Evolutionary conservation across 352 stramenopile genomes (phyloP).

Genomic region (Pythium myriotylum): DNA sequence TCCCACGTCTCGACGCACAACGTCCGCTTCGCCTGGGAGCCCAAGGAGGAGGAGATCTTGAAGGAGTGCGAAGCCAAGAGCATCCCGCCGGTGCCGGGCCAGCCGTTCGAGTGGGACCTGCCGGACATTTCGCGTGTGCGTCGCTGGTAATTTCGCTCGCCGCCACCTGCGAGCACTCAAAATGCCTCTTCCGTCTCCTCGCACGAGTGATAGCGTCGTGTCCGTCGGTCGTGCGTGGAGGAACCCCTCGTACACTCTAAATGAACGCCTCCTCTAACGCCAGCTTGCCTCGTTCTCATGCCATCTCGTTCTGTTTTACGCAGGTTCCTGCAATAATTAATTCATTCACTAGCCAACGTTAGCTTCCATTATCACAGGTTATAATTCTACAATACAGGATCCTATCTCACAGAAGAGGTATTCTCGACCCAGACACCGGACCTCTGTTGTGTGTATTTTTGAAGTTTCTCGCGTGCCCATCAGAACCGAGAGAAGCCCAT

Average conservation of each 20-base stretch:
- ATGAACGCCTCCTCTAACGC: background rate
- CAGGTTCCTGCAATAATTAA: background rate
- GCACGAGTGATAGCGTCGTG: background rate
- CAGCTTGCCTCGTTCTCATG: background rate
- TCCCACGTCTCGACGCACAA: conserved; percentile 73
- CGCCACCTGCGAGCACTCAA: background rate
- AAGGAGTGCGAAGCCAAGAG: conserved; percentile 73
- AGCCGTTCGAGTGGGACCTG: conserved; percentile 73
- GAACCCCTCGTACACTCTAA: conserved; percentile 7
- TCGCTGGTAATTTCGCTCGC: conserved; percentile 55
- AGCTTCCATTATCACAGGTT: background rate
- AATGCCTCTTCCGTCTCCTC: background rate
- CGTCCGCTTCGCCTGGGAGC: conserved; percentile 84
- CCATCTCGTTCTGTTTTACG: no score
- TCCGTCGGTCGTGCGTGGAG: background rate
- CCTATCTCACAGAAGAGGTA: conserved; percentile 8
- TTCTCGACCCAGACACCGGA: conserved; percentile 19
- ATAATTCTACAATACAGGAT: background rate
- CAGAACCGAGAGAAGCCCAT: conserved; percentile 11
- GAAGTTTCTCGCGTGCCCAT: conserved; percentile 24
- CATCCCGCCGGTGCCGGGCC: conserved; percentile 69
- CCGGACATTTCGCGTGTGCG: conserved; percentile 59
- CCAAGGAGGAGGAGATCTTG: conserved; percentile 71
- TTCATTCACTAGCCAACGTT: background rate
- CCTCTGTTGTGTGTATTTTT: conserved; percentile 26